Base-by-base conservation (phyloP, 2,329 filamentous ascomycete genomes). In the Fusarium buharicum region DNA sequence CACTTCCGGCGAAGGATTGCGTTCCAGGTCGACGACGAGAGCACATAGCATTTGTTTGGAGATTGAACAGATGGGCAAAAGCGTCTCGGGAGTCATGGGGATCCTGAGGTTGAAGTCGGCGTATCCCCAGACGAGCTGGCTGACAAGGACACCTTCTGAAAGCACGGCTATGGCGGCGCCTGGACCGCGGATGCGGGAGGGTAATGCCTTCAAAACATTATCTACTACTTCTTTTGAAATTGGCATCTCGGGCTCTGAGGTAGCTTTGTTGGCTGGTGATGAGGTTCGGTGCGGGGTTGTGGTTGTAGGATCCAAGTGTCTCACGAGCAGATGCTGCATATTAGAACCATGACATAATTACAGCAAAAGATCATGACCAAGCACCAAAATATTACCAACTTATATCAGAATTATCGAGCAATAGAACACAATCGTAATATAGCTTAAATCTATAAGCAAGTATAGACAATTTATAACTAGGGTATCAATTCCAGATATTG, bases 21-120 rank as follows among this genome's bases (percentile, higher is more conserved):
- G 45, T 24, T 64, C 59, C 7, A 63, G 24, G 11, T 63, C 60
- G 9, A 59, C 49, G 7, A 63, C 55, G 3, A 63, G 12, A 3
- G 59, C 60, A n/a, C 60, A 63, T 7, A 63, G 55, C 60, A 63
- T 63, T 18, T 63, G 60, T 4, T 63, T 63, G 10, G 60, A 64
- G 22, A 63, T 64, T 0, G 60, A 63, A n/a, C 60, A 63, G 17
- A 63, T 63, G 3, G 60, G 60, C 14, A 63, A 43, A 14, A 22
- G 55, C 3, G 59, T 60, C 14, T 63, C 59, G 10, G 31, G 16
- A 5, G 59, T 47, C 60, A 63, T 63, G 33, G 60, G 60, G 10
- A 64, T 50, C n/a, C 59, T 41, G 12, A 12, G 33, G 9, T 64
- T 59, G 37, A 63, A 63, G 44, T 63, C 60, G 24, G 60, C 59